These are phyloP conservation scores for Serendipita indica DNA, from an alignment of 768 basidiomycete genomes.

Conservation along the genomic window DNA sequence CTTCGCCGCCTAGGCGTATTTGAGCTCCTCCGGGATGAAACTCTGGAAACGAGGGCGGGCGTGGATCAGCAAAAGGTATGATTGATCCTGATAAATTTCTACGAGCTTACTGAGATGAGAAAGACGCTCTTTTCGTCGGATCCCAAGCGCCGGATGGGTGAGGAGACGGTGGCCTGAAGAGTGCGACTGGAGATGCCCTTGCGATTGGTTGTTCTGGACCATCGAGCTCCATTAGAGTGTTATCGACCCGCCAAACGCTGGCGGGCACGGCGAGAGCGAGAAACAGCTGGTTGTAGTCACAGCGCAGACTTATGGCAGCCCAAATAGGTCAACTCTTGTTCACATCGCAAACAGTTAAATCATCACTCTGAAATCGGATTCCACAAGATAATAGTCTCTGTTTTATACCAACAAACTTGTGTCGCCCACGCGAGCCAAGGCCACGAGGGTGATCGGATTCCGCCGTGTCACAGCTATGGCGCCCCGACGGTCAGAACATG, in stretches of 20 bases:
- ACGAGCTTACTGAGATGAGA: conserved; percentile 6
- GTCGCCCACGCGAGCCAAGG: conserved; percentile 4
- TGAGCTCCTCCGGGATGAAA: conserved; percentile 3
- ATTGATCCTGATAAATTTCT: background rate
- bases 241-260: background rate
- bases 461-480: background rate
- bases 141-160: background rate
- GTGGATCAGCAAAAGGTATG: background rate
- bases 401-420: background rate
- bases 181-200: conserved; percentile 3
- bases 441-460: background rate
- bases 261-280: background rate
- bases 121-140: background rate
- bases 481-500: background rate
- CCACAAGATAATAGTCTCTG: background rate
- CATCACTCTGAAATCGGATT: no score
- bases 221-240: conserved; percentile 1
- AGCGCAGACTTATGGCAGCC: background rate
- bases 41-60: conserved; percentile 1
- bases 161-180: conserved; percentile 1
- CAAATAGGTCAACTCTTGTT: background rate
- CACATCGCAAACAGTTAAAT: background rate
- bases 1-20: background rate
- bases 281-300: background rate
- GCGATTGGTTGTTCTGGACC: background rate